Evolutionary conservation across 768 basidiomycete species (phyloP).

Genomic region (Leccinum longicurvipes): DNA sequence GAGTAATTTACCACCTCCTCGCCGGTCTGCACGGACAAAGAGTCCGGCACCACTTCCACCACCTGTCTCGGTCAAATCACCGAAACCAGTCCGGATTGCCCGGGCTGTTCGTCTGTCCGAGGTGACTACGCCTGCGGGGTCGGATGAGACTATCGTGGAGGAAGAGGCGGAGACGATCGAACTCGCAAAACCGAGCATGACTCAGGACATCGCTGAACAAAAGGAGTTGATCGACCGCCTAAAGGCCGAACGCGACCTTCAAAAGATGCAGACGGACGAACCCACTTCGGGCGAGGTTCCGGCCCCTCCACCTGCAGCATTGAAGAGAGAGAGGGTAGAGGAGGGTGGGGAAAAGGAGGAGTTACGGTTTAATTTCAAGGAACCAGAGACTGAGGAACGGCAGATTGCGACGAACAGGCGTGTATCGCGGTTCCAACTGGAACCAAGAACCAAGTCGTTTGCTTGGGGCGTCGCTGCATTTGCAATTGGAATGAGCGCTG

Average conservation of each 20-base stretch:
- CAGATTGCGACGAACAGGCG: constrained; percentile 63
- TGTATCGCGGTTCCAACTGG: constrained; percentile 49
- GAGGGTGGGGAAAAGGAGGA: constrained; percentile 42
- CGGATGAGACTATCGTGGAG: constrained; percentile 65
- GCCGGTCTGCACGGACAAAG: constrained; percentile 42
- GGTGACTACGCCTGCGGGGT: constrained; percentile 47
- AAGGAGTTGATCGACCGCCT: constrained; percentile 70
- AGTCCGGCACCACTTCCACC: constrained; percentile 30
- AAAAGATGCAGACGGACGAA: constrained; percentile 24
- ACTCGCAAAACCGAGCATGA: constrained; percentile 59
- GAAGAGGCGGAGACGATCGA: constrained; percentile 59
- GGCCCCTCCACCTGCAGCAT: constrained; percentile 25
- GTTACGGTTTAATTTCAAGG: constrained; percentile 62
- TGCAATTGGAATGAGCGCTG: constrained; percentile 75
- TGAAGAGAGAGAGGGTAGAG: constrained; percentile 51
- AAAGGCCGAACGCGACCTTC: constrained; percentile 56
- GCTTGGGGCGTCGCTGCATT: constrained; percentile 87
- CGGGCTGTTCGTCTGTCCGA: constrained; percentile 26
- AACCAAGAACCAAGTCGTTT: constrained; percentile 68
- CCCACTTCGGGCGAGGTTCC: constrained; percentile 6
- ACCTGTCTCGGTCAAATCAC: constrained; percentile 37
- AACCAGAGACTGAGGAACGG: constrained; percentile 59
- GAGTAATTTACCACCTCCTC: constrained; percentile 37
- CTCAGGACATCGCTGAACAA: constrained; percentile 74
- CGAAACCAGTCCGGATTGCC: constrained; percentile 22